A percentile compares a stretch with the other conserved stretches of the same genome.
Conservation (phyloP, 768 basidiomycete species). For the Pleurotus tuber-regium region DNA sequence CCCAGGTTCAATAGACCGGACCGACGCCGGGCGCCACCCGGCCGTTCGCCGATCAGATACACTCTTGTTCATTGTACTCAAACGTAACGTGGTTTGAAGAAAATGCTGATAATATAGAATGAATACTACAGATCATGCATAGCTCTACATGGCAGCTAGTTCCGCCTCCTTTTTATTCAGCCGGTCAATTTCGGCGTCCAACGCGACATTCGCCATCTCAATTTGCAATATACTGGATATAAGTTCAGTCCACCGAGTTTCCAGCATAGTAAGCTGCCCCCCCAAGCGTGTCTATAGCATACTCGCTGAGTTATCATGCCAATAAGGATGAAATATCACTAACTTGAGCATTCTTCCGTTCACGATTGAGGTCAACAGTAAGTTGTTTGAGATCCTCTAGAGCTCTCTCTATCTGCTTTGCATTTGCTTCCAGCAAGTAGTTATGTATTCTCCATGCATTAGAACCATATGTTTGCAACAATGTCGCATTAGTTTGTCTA, state of each 20-base stretch:
- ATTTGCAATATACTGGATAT: conserved; percentile 90
- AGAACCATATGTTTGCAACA: conserved; percentile 82
- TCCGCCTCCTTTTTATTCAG: conserved; percentile 61
- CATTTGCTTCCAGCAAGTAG: conserved; percentile 77
- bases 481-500: conserved; percentile 80
- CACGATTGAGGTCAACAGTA: conserved; percentile 84
- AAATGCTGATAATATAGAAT: not conserved
- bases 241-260: conserved; percentile 90
- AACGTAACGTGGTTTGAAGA: too few species aligned
- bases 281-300: conserved; percentile 79
- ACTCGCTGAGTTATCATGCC: not conserved
- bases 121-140: not conserved
- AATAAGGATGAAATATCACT: conserved; percentile 14
- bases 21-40: not conserved
- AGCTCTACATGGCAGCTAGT: conserved; percentile 35
- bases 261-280: conserved; percentile 74
- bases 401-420: conserved; percentile 65
- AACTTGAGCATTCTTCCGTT: conserved; percentile 85
- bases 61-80: too few species aligned
- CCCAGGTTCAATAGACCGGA: not conserved
- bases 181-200: conserved; percentile 76
- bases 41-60: too few species aligned
- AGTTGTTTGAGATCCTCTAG: conserved; percentile 77
- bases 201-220: conserved; percentile 89
- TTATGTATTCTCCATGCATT: conserved; percentile 95